Evolutionary conservation across 495 filamentous ascomycete genomes (phyloP).

Genomic region (Annulohypoxylon stygium): DNA sequence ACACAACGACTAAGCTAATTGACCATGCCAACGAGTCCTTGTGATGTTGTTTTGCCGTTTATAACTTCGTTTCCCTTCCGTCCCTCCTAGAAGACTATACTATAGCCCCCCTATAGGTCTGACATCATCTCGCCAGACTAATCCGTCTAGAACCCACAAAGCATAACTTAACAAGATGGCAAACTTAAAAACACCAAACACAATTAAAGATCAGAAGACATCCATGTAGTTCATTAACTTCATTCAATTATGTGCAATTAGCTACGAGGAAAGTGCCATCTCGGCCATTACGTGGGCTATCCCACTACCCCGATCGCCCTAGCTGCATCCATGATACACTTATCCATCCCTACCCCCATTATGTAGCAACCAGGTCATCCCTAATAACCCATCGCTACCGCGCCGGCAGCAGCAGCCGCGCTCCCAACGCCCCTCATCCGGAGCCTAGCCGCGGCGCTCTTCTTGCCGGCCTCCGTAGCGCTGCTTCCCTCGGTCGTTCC

Average conservation of each 20-base stretch:
- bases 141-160: no score
- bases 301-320: not conserved
- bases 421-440: not conserved
- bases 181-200: no score
- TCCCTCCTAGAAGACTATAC: no score
- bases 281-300: not conserved
- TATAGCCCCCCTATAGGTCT: no score
- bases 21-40: no score
- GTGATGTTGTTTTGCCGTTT: no score
- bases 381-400: not conserved
- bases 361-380: conserved; percentile 15
- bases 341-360: not conserved
- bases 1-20: no score
- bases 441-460: not conserved
- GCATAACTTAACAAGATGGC: no score
- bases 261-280: not conserved
- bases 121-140: no score
- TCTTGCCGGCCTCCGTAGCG: not conserved
- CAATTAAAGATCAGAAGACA: not conserved
- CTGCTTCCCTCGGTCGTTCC: not conserved
- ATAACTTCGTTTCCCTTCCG: no score
- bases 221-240: conserved; percentile 1
- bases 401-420: not conserved
- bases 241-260: not conserved
- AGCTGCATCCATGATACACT: not conserved